phyloP scores from a whole-genome alignment of 1,284 basidiomycete genomes.

The Tylopilus orsonianus region DNA sequence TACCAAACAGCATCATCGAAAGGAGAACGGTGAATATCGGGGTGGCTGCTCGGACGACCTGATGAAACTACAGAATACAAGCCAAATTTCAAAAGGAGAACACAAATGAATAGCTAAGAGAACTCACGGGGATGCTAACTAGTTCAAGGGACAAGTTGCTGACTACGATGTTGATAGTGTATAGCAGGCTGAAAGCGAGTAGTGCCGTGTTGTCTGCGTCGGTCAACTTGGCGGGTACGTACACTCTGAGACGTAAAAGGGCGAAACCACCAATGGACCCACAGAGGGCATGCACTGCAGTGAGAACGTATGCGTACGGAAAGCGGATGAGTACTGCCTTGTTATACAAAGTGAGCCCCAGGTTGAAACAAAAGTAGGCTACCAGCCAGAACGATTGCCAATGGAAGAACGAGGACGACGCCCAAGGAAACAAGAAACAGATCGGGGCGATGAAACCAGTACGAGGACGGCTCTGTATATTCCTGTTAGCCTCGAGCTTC shows the following conservation, averaged over 20 bases:
- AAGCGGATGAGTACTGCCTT: constrained; percentile 86
- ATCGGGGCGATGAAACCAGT: constrained; percentile 1
- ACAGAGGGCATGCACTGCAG: constrained; percentile 83
- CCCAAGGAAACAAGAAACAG: constrained; percentile 21
- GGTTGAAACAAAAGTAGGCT: constrained; percentile 88
- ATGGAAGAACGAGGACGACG: constrained; percentile 25
- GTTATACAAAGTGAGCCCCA: constrained; percentile 89
- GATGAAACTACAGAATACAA: constrained; percentile 70
- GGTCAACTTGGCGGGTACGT: constrained; percentile 59
- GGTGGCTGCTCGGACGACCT: constrained; percentile 90
- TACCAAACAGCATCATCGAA: constrained; percentile 57
- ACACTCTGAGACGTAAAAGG: constrained; percentile 60
- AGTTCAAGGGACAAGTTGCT: constrained; percentile 87
- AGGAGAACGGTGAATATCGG: constrained; percentile 88
- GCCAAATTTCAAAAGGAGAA: neutral
- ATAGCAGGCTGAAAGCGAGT: constrained; percentile 79
- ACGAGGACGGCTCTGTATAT: neutral
- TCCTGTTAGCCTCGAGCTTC: constrained; percentile 10
- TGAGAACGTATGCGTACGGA: constrained; percentile 91
- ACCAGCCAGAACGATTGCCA: constrained; percentile 61
- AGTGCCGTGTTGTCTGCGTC: constrained; percentile 63
- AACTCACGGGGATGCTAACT: constrained; percentile 86
- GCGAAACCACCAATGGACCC: constrained; percentile 78
- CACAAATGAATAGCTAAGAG: neutral
- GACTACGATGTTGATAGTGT: constrained; percentile 90